phyloP scores from a whole-genome alignment of 306 rosid species.

The Vachellia collinsii region DNA sequence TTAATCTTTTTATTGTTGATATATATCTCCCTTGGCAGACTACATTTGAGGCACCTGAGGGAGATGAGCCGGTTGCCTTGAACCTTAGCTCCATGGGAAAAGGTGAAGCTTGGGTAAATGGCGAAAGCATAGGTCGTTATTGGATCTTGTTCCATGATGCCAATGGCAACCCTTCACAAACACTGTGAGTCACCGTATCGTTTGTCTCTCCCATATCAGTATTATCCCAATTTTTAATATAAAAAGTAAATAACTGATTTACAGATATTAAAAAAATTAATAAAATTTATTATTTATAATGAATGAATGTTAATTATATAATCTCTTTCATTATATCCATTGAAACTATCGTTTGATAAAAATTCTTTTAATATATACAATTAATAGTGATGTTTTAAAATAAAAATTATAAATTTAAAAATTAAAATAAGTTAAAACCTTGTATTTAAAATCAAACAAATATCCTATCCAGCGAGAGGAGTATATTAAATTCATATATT shows the following conservation, averaged over 20 bases:
- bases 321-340: too few relatives aligned
- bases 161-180: conserved; percentile 61
- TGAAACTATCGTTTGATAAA: too few relatives aligned
- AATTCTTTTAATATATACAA: too few relatives aligned
- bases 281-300: too few relatives aligned
- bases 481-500: too few relatives aligned
- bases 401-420: too few relatives aligned
- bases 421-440: too few relatives aligned
- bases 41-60: conserved; percentile 56
- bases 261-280: too few relatives aligned
- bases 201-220: neutral
- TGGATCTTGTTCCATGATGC: conserved; percentile 64
- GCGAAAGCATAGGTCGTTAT: conserved; percentile 76
- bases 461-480: too few relatives aligned
- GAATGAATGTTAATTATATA: too few relatives aligned
- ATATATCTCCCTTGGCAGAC: conserved; percentile 36
- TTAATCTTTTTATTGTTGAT: conserved; percentile 35
- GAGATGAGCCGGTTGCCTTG: conserved; percentile 55
- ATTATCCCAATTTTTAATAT: neutral
- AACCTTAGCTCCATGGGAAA: conserved; percentile 73
- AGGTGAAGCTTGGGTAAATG: conserved; percentile 76
- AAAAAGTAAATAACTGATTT: neutral
- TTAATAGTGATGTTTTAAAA: too few relatives aligned
- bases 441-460: too few relatives aligned
- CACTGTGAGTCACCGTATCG: conserved; percentile 46